Conservation (phyloP, 495 filamentous ascomycete species). For the Tuber melanosporum region DNA sequence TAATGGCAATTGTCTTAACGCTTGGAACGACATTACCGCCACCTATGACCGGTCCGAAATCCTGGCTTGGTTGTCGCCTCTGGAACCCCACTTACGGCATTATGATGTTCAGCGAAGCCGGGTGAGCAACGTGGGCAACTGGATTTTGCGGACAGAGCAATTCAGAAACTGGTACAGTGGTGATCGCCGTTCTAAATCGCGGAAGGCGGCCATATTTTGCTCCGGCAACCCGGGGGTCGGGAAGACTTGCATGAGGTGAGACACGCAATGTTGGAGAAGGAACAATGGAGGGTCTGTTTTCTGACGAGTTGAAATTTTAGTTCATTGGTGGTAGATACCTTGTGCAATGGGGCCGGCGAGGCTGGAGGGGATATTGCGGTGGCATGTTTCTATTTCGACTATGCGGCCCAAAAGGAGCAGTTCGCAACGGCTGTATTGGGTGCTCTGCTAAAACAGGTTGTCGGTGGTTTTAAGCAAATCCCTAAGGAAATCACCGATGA, state of each 20-base stretch:
- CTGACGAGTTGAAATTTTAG: not conserved
- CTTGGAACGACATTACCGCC: not conserved
- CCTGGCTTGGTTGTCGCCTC: not conserved
- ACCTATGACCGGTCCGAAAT: not conserved
- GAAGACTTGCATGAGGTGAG: not conserved
- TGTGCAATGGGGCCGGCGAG: not conserved
- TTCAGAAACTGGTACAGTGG: not conserved
- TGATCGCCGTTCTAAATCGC: not conserved
- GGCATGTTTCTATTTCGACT: not conserved
- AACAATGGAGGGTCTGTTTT: not conserved
- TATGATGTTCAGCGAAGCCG: not conserved
- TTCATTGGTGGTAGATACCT: not conserved
- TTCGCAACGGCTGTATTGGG: not conserved
- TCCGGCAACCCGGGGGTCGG: not conserved
- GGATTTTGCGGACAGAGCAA: no score
- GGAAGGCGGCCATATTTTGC: not conserved
- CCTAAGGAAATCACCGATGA: not conserved
- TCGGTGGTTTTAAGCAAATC: not conserved
- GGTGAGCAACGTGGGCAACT: not conserved
- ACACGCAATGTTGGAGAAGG: not conserved
- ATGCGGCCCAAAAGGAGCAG: not conserved
- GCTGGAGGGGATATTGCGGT: not conserved
- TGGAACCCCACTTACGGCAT: not conserved
- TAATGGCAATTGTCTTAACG: not conserved
- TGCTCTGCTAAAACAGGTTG: not conserved